Base-by-base conservation (phyloP, 2,329 filamentous ascomycete genomes). In the Talaromyces sp. region DNA sequence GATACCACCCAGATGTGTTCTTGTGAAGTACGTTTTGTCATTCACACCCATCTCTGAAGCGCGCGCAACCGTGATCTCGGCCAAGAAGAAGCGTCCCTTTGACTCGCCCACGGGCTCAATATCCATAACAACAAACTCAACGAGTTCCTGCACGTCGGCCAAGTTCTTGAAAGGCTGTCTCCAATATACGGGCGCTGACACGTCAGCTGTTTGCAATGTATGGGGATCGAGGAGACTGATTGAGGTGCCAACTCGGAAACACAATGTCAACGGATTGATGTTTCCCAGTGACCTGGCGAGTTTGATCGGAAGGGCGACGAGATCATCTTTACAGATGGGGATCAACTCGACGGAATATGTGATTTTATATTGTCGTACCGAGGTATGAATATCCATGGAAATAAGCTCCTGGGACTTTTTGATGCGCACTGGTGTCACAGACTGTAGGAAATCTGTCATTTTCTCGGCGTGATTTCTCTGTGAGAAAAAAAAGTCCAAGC, bases 301-400 rank as follows among this genome's bases (percentile, higher is more conserved):
- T 70, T 92, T 93, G 68, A 97, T 88, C 0, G 95, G 95, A 41
- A 99, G 82, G 1, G 92, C 93, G n/a, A 99, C 92, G 33, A 99
- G 83, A 75, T 99, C 95, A 72, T 99, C 95, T 79, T 97, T 97
- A 84, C 95, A 98, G 59, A 99, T 93, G 1, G 95, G 95, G 31
- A 98, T 89, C 58, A 99, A 79, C 75, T 97, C 92, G 62, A 90
- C 88, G 0, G 93, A 96, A 79, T 88, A 98, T 54, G 91, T 90
- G 80, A 97, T 97, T 78, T 99, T 99, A 86, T 94, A 98, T 39
- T 90, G 93, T 79, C 92, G 95, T 66, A 89, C 90, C 16, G 90
- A 91, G 0, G 93, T 97, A 80, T 99, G 95, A 13, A 90, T 87
- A 78, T 99, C 94, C 81, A 92, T 89, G 4, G 93, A 97, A 71